Evolutionary conservation across 2,329 filamentous ascomycete species (phyloP).

Genomic region (Acephala macrosclerotiorum): DNA sequence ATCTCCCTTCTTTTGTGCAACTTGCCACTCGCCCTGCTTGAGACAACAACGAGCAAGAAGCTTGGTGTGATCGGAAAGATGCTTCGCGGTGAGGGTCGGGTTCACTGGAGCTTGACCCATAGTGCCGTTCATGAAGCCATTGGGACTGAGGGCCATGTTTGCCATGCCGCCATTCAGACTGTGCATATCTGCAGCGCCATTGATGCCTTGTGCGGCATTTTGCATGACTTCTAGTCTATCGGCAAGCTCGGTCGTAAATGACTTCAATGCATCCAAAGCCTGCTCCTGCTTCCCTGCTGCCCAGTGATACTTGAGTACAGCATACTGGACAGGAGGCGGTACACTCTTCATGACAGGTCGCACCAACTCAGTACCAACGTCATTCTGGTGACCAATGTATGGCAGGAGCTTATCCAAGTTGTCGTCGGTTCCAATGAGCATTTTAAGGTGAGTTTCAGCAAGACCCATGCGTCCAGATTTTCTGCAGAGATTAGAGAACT

Average conservation of each 20-base stretch:
- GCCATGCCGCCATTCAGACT: conserved; percentile 47
- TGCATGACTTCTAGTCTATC: conserved; percentile 42
- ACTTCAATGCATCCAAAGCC: conserved; percentile 63
- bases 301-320: conserved; percentile 98
- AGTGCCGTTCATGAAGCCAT: conserved; percentile 36
- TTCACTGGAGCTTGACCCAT: conserved; percentile 48
- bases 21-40: conserved; percentile 96
- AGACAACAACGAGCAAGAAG: conserved; percentile 95
- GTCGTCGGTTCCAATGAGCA: conserved; percentile 78
- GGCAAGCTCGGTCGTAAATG: conserved; percentile 67
- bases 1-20: conserved; percentile 81
- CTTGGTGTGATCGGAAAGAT: conserved; percentile 66
- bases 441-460: conserved; percentile 92
- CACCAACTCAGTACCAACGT: conserved; percentile 29
- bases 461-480: conserved; percentile 95
- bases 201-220: conserved; percentile 38
- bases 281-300: conserved; percentile 76
- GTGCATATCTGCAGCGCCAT: conserved; percentile 43
- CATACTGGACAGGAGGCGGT: conserved; percentile 85
- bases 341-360: conserved; percentile 33
- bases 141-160: conserved; percentile 14
- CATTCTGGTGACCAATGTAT: conserved; percentile 44
- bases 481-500: conserved; percentile 96
- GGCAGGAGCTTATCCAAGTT: conserved; percentile 67
- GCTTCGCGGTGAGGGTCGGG: conserved; percentile 45